Conservation (phyloP, 805 yeast species). For the Metschnikowia peoriensis region DNA sequence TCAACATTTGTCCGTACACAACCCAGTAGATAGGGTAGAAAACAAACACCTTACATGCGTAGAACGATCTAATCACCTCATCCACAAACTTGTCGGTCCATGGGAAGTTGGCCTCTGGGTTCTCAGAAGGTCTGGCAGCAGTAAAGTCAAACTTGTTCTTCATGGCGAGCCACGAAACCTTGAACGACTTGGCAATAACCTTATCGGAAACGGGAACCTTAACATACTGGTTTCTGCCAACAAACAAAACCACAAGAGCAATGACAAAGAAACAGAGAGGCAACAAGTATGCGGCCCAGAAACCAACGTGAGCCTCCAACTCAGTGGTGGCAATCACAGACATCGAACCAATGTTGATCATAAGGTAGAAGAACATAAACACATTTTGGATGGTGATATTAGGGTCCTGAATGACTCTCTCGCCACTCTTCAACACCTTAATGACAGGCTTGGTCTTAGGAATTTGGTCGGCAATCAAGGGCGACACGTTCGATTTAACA, state of each 20-base stretch:
- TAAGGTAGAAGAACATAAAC: slow-evolving; percentile 72
- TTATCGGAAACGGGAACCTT: slow-evolving; percentile 62
- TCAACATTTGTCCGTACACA: slow-evolving; percentile 67
- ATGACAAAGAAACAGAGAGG: slow-evolving; percentile 61
- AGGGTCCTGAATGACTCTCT: slow-evolving; percentile 53
- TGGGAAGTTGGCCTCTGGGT: slow-evolving; percentile 45
- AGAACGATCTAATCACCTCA: slow-evolving; percentile 62
- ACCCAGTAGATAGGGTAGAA: slow-evolving; percentile 76
- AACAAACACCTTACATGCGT: slow-evolving; percentile 70
- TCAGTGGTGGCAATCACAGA: slow-evolving; percentile 76
- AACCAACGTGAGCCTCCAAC: slow-evolving; percentile 62
- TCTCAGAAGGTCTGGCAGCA: slow-evolving; percentile 56
- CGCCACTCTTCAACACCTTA: slow-evolving; percentile 39
- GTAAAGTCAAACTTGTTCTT: slow-evolving; percentile 50
- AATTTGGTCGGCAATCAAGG: slow-evolving; percentile 60
- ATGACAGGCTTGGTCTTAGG: slow-evolving; percentile 41
- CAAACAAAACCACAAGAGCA: slow-evolving; percentile 47
- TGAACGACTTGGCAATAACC: slow-evolving; percentile 54
- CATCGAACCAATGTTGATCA: slow-evolving; percentile 74
- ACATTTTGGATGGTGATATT: slow-evolving; percentile 69
- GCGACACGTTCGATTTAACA: slow-evolving; percentile 73
- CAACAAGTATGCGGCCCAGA: slow-evolving; percentile 72
- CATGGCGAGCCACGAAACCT: slow-evolving; percentile 39
- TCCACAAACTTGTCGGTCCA: slow-evolving; percentile 76
- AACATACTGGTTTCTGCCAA: slow-evolving; percentile 57